Conservation (phyloP, 805 yeast genomes). For the Nakazawaea wyomingensis region DNA sequence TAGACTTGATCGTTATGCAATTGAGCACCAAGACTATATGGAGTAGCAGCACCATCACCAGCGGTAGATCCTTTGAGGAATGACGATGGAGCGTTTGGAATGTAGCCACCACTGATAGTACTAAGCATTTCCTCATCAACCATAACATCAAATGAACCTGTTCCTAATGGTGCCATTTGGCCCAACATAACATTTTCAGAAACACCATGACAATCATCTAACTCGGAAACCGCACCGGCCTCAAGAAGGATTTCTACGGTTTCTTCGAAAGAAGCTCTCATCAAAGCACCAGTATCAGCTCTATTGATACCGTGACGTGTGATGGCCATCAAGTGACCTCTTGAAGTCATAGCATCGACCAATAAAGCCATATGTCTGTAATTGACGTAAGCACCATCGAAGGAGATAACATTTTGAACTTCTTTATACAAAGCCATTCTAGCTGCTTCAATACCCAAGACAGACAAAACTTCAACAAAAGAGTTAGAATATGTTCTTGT, state of each 20-base stretch:
- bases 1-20: constrained; percentile 36
- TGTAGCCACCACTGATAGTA: constrained; percentile 48
- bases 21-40: constrained; percentile 70
- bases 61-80: constrained; percentile 37
- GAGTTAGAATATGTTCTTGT: constrained; percentile 91
- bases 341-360: constrained; percentile 97
- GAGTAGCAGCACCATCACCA: constrained; percentile 84
- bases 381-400: constrained; percentile 99
- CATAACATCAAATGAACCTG: constrained; percentile 95
- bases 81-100: constrained; percentile 31
- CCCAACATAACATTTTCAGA: constrained; percentile 97
- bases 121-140: constrained; percentile 85
- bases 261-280: constrained; percentile 99
- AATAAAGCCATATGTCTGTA: constrained; percentile 97
- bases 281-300: constrained; percentile 96
- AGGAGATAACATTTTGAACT: constrained; percentile 94
- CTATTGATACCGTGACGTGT: constrained; percentile 99
- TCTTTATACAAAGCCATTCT: constrained; percentile 91
- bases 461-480: constrained; percentile 91
- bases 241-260: constrained; percentile 96
- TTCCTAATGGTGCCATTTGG: constrained; percentile 97
- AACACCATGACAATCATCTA: constrained; percentile 98
- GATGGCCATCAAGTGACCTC: constrained; percentile 97
- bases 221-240: constrained; percentile 97
- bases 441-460: constrained; percentile 97